A percentile compares a stretch with the other conserved stretches of the same genome.
Evolutionary conservation across 2,329 filamentous ascomycete genomes (phyloP).

Genomic region (Corniculantispora saksenae): DNA sequence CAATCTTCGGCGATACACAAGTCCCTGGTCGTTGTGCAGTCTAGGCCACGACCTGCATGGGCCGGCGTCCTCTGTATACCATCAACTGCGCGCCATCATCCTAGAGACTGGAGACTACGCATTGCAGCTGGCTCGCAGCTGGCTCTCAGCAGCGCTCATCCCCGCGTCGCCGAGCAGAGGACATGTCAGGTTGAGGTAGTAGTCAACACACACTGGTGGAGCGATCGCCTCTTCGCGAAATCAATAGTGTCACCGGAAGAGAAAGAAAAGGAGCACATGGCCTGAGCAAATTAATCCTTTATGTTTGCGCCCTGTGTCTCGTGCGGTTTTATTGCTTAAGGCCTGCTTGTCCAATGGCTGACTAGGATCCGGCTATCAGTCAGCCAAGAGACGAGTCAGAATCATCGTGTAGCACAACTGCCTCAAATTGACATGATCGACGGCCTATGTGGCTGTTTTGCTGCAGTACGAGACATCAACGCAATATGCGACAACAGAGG

Average conservation of each 20-base stretch:
- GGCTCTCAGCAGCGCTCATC: too few species aligned
- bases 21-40: not conserved
- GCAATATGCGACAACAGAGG: not conserved
- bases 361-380: not conserved
- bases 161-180: not conserved
- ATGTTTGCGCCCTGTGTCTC: not conserved
- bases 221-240: not conserved
- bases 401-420: slow-evolving; percentile 13
- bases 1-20: slow-evolving; percentile 1
- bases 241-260: not conserved
- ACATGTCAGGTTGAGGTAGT: not conserved
- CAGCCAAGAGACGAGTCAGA: slow-evolving; percentile 12
- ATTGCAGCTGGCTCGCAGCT: not conserved
- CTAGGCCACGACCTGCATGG: not conserved
- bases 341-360: slow-evolving; percentile 1
- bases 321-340: not conserved
- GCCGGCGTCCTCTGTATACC: not conserved
- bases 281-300: not conserved
- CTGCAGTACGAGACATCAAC: not conserved
- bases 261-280: slow-evolving; percentile 1
- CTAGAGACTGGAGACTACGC: not conserved
- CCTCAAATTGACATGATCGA: slow-evolving; percentile 16
- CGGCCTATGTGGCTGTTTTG: slow-evolving; percentile 16
- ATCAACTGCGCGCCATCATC: not conserved
- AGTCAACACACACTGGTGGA: not conserved